phyloP scores from a whole-genome alignment of 1,284 basidiomycete species.

The Microbotryum silenes-acaulis region DNA sequence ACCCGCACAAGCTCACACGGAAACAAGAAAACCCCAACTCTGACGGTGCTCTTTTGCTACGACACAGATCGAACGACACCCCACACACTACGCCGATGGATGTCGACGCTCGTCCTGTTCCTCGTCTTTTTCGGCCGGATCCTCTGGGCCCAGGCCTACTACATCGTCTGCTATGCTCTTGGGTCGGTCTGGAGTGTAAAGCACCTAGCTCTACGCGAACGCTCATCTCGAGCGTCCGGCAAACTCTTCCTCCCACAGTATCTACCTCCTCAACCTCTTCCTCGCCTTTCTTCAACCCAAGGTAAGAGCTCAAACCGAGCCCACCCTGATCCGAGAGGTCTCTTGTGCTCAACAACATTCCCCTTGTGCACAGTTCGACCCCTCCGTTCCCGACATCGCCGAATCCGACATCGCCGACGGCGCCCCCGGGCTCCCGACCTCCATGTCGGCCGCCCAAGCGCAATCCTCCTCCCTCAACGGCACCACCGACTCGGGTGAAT shows the following conservation, averaged over 20 bases:
- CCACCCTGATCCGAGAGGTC: no score
- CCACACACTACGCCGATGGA: conserved; percentile 79
- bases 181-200: conserved; percentile 23
- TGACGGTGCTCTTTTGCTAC: background rate
- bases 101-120: conserved; percentile 65
- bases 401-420: conserved; percentile 95
- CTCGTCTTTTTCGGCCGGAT: conserved; percentile 78
- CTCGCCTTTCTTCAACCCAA: conserved; percentile 73
- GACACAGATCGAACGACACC: conserved; percentile 75
- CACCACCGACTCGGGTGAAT: conserved; percentile 55
- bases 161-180: conserved; percentile 39
- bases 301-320: no score
- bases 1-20: no score
- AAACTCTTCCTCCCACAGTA: conserved; percentile 38
- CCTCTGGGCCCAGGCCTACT: conserved; percentile 64
- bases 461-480: conserved; percentile 23
- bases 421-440: conserved; percentile 47
- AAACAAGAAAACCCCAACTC: background rate
- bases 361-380: conserved; percentile 59
- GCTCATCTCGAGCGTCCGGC: background rate
- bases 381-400: conserved; percentile 81
- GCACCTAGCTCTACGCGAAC: background rate
- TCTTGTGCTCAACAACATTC: no score
- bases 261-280: conserved; percentile 77
- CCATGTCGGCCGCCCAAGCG: conserved; percentile 17